These are phyloP conservation scores for Exophiala sp. DNA, from an alignment of 2,329 filamentous ascomycete genomes.

Conservation along the genomic window DNA sequence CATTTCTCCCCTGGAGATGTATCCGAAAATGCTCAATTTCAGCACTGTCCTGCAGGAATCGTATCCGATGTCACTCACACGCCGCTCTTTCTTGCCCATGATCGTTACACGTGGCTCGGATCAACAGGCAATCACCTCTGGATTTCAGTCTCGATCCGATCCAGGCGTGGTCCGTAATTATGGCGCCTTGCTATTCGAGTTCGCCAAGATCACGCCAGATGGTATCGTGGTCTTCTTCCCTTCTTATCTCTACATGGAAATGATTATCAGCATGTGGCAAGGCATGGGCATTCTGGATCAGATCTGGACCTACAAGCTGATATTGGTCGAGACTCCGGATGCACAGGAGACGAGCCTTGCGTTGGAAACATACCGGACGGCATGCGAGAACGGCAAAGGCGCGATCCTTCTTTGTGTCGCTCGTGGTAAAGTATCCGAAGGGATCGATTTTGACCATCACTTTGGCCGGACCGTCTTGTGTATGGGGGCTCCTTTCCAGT, in stretches of 20 bases:
- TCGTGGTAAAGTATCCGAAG: slow-evolving; percentile 93
- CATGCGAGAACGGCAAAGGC: slow-evolving; percentile 92
- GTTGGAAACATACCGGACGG: slow-evolving; percentile 92
- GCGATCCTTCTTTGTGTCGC: slow-evolving; percentile 92
- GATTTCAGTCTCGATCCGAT: slow-evolving; percentile 92
- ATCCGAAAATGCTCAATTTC: slow-evolving; percentile 97
- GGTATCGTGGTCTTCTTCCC: slow-evolving; percentile 99
- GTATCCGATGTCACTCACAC: slow-evolving; percentile 91
- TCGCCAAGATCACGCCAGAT: slow-evolving; percentile 91
- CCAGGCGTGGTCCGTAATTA: slow-evolving; percentile 97
- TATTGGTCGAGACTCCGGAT: slow-evolving; percentile 94
- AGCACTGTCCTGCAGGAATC: slow-evolving; percentile 90
- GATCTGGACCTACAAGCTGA: slow-evolving; percentile 98
- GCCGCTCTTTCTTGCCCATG: slow-evolving; percentile 94
- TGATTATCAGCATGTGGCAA: slow-evolving; percentile 98
- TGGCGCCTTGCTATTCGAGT: slow-evolving; percentile 86
- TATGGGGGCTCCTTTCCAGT: slow-evolving; percentile 96
- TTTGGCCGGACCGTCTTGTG: slow-evolving; percentile 93
- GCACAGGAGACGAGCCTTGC: slow-evolving; percentile 94
- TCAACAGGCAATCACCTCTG: slow-evolving; percentile 85
- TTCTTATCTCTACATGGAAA: slow-evolving; percentile 98
- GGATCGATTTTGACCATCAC: slow-evolving; percentile 98
- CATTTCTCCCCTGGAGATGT: slow-evolving; percentile 95
- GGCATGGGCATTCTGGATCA: slow-evolving; percentile 96
- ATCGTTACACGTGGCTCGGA: slow-evolving; percentile 93